These are phyloP conservation scores for Geotrichum fermentans DNA, from an alignment of 1,139 yeast species.

Conservation along the genomic window DNA sequence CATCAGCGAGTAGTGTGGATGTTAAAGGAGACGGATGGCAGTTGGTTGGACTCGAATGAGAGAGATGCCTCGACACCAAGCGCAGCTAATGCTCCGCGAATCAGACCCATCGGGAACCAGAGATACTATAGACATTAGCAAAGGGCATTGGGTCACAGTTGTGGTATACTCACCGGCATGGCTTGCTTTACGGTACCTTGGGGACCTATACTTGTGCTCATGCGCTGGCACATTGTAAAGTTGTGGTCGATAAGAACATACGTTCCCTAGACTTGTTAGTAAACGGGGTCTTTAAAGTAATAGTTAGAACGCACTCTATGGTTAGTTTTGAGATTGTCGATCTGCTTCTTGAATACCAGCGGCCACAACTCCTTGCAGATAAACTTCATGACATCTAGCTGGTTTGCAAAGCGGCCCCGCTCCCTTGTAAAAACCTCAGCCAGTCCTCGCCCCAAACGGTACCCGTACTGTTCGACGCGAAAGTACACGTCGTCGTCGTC, in stretches of 20 bases:
- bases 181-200: constrained; percentile 32
- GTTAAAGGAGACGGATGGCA: constrained; percentile 67
- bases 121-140: constrained; percentile 41
- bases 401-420: constrained; percentile 49
- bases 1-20: constrained; percentile 47
- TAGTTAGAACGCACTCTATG: constrained; percentile 52
- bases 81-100: constrained; percentile 70
- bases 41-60: constrained; percentile 53
- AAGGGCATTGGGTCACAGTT: no score
- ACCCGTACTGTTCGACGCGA: constrained; percentile 67
- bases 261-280: constrained; percentile 43
- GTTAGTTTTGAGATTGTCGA: constrained; percentile 87
- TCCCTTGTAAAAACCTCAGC: constrained; percentile 67
- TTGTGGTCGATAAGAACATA: constrained; percentile 70
- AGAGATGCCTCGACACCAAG: constrained; percentile 66
- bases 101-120: constrained; percentile 80
- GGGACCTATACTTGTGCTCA: constrained; percentile 31
- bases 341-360: constrained; percentile 71
- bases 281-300: constrained; percentile 5
- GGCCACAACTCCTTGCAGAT: constrained; percentile 92
- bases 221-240: constrained; percentile 52
- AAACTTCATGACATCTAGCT: constrained; percentile 81
- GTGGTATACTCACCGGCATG: constrained; percentile 29
- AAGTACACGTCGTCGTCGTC: constrained; percentile 51
- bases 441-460: constrained; percentile 65